A percentile compares a stretch with the other conserved stretches of the same genome.
Evolutionary conservation across 2,329 filamentous ascomycete genomes (phyloP).

Genomic region (Sporothrix euskadiensis): DNA sequence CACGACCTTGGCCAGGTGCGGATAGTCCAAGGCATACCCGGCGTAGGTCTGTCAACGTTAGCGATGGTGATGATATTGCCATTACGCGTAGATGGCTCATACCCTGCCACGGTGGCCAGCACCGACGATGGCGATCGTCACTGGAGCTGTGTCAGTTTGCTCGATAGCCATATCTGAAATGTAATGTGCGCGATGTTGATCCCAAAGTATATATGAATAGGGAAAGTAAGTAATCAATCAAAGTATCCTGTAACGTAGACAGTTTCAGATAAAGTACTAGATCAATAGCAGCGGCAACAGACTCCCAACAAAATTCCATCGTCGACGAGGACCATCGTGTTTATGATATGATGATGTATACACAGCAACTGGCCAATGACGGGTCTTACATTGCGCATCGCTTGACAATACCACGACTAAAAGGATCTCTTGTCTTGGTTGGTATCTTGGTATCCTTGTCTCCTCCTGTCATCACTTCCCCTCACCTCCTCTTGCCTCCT

Average conservation of each 20-base stretch:
- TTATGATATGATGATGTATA: not conserved
- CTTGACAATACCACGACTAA: not conserved
- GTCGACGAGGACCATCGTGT: not conserved
- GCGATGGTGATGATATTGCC: not conserved
- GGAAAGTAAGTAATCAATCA: not conserved
- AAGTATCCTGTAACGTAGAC: not conserved
- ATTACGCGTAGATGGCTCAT: not conserved
- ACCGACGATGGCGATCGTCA: conserved; percentile 15
- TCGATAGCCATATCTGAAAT: not conserved
- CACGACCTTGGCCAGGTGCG: conserved; percentile 9
- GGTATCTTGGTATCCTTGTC: not conserved
- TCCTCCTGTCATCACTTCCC: not conserved
- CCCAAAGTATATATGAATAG: not conserved
- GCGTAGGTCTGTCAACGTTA: not conserved
- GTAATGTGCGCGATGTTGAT: not conserved
- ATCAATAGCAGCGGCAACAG: not conserved
- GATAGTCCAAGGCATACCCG: not conserved
- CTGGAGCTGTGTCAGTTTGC: not conserved
- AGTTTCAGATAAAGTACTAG: not conserved
- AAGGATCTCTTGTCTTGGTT: no score
- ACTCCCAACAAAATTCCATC: no score
- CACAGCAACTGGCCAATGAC: not conserved
- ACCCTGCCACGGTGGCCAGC: conserved; percentile 8
- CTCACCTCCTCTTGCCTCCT: not conserved
- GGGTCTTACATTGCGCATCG: not conserved